Conservation (phyloP, 2,329 filamentous ascomycete genomes). For the Fonsecaea monophora region DNA sequence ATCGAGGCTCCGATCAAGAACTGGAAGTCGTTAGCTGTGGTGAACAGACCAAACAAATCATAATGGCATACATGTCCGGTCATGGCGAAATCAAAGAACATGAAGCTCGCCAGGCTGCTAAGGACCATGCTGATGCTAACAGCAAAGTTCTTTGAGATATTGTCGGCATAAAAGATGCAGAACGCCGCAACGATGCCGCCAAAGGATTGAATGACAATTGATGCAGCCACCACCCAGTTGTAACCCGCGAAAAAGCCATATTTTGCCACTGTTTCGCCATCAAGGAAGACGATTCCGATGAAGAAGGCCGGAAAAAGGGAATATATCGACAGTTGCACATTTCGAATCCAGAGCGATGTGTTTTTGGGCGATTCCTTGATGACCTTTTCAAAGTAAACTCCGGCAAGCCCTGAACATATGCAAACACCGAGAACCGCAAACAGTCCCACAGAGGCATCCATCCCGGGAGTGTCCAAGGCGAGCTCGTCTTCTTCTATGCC, state of each 20-base stretch:
- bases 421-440: constrained; percentile 79
- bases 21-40: constrained; percentile 55
- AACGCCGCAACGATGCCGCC: constrained; percentile 85
- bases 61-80: constrained; percentile 70
- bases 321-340: constrained; percentile 93
- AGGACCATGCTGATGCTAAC: constrained; percentile 90
- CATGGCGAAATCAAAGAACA: constrained; percentile 81
- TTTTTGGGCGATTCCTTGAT: constrained; percentile 80
- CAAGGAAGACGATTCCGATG: constrained; percentile 83
- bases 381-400: constrained; percentile 76
- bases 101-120: constrained; percentile 82
- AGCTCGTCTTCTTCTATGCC: constrained; percentile 74
- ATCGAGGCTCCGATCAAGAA: constrained; percentile 80
- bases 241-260: constrained; percentile 95
- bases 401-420: constrained; percentile 80
- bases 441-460: constrained; percentile 82
- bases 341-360: constrained; percentile 88
- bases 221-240: constrained; percentile 87
- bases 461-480: constrained; percentile 57
- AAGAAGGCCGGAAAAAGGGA: constrained; percentile 89
- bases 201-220: constrained; percentile 79
- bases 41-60: constrained; percentile 5
- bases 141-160: constrained; percentile 92
- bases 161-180: constrained; percentile 82
- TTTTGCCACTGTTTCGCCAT: constrained; percentile 80